Evolutionary conservation across 139 green algal genomes (phyloP).

Genomic region (Pleodorina starrii): DNA sequence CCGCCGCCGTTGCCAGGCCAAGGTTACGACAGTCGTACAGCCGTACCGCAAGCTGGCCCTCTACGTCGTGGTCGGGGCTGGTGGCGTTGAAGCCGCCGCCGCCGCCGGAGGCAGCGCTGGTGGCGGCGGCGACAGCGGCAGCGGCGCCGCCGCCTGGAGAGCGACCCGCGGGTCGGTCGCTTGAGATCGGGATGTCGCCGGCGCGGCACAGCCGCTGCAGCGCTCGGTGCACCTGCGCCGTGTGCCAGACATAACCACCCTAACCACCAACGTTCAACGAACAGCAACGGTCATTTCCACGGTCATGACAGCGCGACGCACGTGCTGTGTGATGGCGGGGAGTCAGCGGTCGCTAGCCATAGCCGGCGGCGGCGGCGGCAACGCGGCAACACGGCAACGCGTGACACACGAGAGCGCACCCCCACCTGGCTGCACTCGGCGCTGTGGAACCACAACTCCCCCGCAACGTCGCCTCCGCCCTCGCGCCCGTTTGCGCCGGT

Average conservation of each 20-base stretch:
- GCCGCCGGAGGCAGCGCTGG: no score
- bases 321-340: no score
- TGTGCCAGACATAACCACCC: neutral
- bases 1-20: neutral
- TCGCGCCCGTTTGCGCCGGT: neutral
- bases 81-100: no score
- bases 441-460: slow-evolving; percentile 17
- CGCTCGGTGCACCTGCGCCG: slow-evolving; percentile 1
- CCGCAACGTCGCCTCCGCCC: neutral
- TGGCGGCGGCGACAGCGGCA: neutral
- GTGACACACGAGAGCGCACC: no score
- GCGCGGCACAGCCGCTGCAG: slow-evolving; percentile 10
- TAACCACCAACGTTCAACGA: no score
- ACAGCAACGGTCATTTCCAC: no score
- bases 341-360: no score
- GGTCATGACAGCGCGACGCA: no score
- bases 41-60: neutral
- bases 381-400: no score
- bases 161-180: neutral
- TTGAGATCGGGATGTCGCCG: neutral
- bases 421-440: slow-evolving; percentile 12
- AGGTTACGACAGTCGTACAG: slow-evolving; percentile 15
- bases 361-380: no score
- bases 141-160: neutral
- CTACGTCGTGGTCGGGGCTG: neutral